Evolutionary conservation across 208 protist genomes (phyloP), one percentile per base, ranked within the genome.

Genomic region (Naegleria fowleri): DNA sequence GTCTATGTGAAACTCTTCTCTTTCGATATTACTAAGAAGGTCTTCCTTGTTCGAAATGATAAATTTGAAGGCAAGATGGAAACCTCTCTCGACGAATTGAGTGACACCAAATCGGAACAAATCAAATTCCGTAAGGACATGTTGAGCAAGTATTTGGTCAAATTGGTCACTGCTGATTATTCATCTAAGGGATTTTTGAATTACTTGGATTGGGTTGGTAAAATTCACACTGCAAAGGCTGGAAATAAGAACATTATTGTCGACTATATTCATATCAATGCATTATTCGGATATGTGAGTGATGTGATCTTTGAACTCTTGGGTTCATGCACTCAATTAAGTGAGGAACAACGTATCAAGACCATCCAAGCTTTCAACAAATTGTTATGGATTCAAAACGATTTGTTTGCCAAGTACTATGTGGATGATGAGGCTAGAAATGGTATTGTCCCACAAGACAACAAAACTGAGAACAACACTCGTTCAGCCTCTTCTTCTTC

Each of bases 61-160:
- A 33, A 33, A 43, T 90, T 90, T 83, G 36, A 90, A 83, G 86
- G 86, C 7, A 40, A 83, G 36, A 25, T 90, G 15, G 86, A 89
- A 67, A 1, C 7, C 4, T 22, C 9, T 22, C 15, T 90, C 0
- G 40, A 76, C 3, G 59, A 90, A 29, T 48, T 90, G 15, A 22
- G 0, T 90, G 59, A 55, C 40, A 55, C 13, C 9, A 16, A 40
- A n/a, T n/a, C 15, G 15, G 33, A 41, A 83, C 86, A 90, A 43
- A 90, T 90, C 25, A 90, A 90, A 33, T 90, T 90, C 86, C 36
- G 86, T 41, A 90, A 90, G 86, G 86, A 90, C 25, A 90, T 90
- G 86, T 43, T 90, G 15, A 83, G 59, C 39, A 90, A 52, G 39
- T 90, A 90, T 90, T 43, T 90, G 15, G 86, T 90, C 22, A 76